phyloP scores from a whole-genome alignment of 306 rosid genomes.

The Quillaja saponaria region DNA sequence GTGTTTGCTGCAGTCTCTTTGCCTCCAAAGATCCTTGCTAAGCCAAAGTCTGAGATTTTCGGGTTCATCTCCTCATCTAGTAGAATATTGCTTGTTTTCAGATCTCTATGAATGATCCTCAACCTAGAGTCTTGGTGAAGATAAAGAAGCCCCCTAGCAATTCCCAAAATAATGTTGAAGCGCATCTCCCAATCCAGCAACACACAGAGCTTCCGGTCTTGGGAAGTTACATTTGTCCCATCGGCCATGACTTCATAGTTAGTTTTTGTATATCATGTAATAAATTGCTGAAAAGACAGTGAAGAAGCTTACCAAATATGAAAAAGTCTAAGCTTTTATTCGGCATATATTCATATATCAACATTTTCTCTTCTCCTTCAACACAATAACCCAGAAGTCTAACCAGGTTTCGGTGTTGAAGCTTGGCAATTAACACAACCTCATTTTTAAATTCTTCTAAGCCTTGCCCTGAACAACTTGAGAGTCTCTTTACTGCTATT shows the following conservation, averaged over 20 bases:
- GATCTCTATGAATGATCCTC: slow-evolving; percentile 78
- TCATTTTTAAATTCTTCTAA: slow-evolving; percentile 70
- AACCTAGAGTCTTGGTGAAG: slow-evolving; percentile 77
- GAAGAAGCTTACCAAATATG: slow-evolving; percentile 53
- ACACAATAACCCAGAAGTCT: slow-evolving; percentile 63
- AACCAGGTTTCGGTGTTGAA: slow-evolving; percentile 79
- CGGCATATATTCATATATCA: slow-evolving; percentile 76
- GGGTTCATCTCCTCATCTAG: slow-evolving; percentile 67
- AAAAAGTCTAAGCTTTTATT: slow-evolving; percentile 65
- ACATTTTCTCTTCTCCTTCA: slow-evolving; percentile 58
- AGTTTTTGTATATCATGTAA: slow-evolving; percentile 35
- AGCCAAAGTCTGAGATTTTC: slow-evolving; percentile 79
- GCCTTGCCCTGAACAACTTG: slow-evolving; percentile 66
- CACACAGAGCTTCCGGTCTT: no score
- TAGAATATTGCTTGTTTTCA: slow-evolving; percentile 70
- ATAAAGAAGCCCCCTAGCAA: slow-evolving; percentile 75
- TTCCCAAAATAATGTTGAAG: slow-evolving; percentile 61
- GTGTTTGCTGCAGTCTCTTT: slow-evolving; percentile 70
- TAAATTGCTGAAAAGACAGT: background rate
- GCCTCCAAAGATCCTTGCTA: slow-evolving; percentile 65
- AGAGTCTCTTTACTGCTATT: slow-evolving; percentile 77
- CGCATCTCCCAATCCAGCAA: slow-evolving; percentile 56
- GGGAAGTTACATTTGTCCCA: no score
- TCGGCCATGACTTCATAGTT: no score
- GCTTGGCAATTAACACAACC: slow-evolving; percentile 60